Evolutionary conservation across 139 green algal genomes (phyloP).

Genomic region (Auxenochlorella pyrenoidosa): DNA sequence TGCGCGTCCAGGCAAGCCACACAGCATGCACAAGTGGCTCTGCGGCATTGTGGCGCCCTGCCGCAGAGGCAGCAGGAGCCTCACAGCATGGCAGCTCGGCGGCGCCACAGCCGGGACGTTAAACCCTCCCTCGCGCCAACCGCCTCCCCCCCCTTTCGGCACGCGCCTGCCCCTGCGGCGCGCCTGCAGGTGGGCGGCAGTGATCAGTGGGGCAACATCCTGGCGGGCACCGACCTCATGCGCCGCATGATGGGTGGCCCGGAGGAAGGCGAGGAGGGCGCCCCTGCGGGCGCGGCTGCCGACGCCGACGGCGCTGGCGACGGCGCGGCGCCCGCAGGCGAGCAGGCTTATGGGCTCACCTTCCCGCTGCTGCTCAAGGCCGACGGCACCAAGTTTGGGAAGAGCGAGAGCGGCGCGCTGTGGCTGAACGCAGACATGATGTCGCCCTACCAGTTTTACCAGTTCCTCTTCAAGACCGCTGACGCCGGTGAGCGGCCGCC

Average conservation of each 20-base stretch:
- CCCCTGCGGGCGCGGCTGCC: background rate
- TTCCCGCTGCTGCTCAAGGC: constrained; percentile 92
- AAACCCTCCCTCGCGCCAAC: too few species aligned
- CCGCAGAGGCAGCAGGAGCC: too few species aligned
- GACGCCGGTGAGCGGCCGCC: background rate
- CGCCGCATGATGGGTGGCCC: constrained; percentile 68
- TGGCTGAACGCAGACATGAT: constrained; percentile 77
- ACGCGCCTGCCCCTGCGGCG: too few species aligned
- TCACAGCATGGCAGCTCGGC: too few species aligned
- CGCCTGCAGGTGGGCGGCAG: constrained; percentile 86
- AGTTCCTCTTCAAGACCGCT: constrained; percentile 86
- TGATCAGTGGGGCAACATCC: constrained; percentile 99
- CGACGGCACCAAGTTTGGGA: constrained; percentile 98
- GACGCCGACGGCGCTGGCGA: background rate
- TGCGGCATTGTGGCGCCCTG: too few species aligned
- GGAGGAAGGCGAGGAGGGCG: constrained; percentile 16
- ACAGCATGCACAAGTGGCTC: too few species aligned
- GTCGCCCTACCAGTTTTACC: constrained; percentile 98
- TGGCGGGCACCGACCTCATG: constrained; percentile 89
- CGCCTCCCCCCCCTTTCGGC: too few species aligned
- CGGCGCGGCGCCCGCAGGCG: background rate
- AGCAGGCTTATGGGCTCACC: constrained; percentile 83
- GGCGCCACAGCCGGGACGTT: too few species aligned
- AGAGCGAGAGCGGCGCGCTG: constrained; percentile 92
- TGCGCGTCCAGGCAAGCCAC: constrained; percentile 62